phyloP scores from a whole-genome alignment of 352 stramenopile genomes.

The Globisporangium middletonii region DNA sequence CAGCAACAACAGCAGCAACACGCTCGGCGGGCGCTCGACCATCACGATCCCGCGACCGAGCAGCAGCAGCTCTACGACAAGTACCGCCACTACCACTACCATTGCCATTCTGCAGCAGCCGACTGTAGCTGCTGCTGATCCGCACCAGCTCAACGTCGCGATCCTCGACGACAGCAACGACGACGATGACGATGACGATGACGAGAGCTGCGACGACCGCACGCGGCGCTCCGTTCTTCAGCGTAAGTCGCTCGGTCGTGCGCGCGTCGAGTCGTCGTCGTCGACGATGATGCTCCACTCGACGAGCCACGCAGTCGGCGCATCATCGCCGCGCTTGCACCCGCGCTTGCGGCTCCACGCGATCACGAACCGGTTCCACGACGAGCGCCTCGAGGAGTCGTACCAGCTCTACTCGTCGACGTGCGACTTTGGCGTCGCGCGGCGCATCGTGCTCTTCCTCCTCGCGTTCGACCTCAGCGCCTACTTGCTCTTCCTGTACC shows the following conservation, averaged over 20 bases:
- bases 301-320: neutral
- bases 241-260: neutral
- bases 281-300: constrained; percentile 11
- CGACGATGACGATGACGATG: constrained; percentile 8
- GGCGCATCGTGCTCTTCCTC: constrained; percentile 56
- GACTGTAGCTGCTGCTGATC: neutral
- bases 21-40: neutral
- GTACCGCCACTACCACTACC: neutral
- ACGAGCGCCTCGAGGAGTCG: constrained; percentile 64
- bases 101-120: neutral
- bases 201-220: constrained; percentile 8
- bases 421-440: constrained; percentile 48
- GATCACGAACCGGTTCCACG: constrained; percentile 64
- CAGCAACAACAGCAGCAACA: constrained; percentile 1
- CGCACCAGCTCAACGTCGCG: constrained; percentile 3
- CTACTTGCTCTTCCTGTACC: constrained; percentile 45
- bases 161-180: constrained; percentile 9
- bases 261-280: constrained; percentile 5
- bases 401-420: constrained; percentile 81
- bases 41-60: too few relatives aligned
- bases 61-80: too few relatives aligned
- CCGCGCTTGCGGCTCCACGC: constrained; percentile 43
- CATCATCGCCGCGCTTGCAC: constrained; percentile 37
- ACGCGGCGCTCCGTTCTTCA: neutral
- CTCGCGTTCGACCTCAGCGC: constrained; percentile 45